Conservation (phyloP, 2,329 filamentous ascomycete genomes). For the Sclerotinia borealis region DNA sequence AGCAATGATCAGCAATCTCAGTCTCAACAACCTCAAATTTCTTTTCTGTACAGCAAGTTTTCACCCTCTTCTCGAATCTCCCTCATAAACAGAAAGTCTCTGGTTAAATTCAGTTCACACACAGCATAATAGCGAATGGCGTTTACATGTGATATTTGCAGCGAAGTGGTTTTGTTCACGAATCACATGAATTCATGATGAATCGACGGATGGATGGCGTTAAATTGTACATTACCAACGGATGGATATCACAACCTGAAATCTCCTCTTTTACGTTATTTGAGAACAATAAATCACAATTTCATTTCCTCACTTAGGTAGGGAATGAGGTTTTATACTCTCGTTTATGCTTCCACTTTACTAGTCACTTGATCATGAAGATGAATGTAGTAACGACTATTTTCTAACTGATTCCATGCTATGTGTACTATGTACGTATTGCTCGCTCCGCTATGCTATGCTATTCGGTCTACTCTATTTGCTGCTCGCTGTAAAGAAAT, state of each 20-base stretch:
- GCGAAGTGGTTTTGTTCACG: neutral
- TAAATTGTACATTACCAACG: no score
- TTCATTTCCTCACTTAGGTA: neutral
- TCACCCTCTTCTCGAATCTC: neutral
- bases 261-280: neutral
- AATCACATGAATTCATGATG: neutral
- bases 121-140: constrained; percentile 5
- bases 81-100: no score
- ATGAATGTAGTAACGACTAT: neutral
- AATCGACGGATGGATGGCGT: neutral
- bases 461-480: neutral
- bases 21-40: neutral
- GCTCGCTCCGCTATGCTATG: neutral
- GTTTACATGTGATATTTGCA: neutral
- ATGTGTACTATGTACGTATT: neutral
- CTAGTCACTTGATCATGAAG: neutral
- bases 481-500: neutral
- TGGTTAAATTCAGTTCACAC: neutral
- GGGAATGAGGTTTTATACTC: neutral
- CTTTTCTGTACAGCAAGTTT: neutral
- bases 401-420: no score
- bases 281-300: neutral
- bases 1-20: neutral
- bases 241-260: constrained; percentile 3
- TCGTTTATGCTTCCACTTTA: neutral